Base-by-base conservation (phyloP, 768 basidiomycete species). In the Lentinula detonsa region DNA sequence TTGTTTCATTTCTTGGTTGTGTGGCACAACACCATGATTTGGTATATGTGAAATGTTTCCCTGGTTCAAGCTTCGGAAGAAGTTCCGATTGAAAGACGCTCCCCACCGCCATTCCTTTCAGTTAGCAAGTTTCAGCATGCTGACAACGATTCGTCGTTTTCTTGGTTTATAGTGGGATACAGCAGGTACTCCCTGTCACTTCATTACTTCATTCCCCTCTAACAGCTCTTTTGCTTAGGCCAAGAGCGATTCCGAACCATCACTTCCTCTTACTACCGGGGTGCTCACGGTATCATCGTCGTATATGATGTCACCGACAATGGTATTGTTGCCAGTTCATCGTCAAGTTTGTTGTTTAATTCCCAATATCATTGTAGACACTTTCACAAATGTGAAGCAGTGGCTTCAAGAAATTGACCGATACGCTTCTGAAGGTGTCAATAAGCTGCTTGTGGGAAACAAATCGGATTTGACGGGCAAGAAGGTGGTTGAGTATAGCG, bases 171-270 rank as follows among this genome's bases (percentile, higher is more conserved):
- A 96, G 96, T 98, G 96, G 96, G 96, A 98, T 69, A 98, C 96
- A 63, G 96, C 96, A 69, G 95, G 90, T 89, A 66, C 60, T 81
- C 70, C 59, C 15, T 39, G 16, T 15, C 4, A 4, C 28, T 43
- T 8, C 33, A 15, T 16, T 35, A 6, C 50, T 56, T 43, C 50
- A 18, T 54, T 34, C 48, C 61, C n/a, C 37, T 65, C 55, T 51
- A 52, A 49, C 15, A 57, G 49, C 40, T 31, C 59, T 42, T 63
- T 33, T 18, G 46, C 59, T 64, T 63, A 92, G 91, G 97, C 42
- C 97, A 99, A 75, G 97, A 99, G 75, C 87, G 95, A 34, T 98
- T 98, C 89, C 86, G 97, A 63, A 98, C 97, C 13, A 99, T 99
- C 73, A 98, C 97, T 6, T 94, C 95, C 3, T 93, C 95, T n/a